Percentiles rank a stretch among this genome's conserved stretches.
Conservation (phyloP, 2,329 filamentous ascomycete species). For the Stromatinia cepivora region DNA sequence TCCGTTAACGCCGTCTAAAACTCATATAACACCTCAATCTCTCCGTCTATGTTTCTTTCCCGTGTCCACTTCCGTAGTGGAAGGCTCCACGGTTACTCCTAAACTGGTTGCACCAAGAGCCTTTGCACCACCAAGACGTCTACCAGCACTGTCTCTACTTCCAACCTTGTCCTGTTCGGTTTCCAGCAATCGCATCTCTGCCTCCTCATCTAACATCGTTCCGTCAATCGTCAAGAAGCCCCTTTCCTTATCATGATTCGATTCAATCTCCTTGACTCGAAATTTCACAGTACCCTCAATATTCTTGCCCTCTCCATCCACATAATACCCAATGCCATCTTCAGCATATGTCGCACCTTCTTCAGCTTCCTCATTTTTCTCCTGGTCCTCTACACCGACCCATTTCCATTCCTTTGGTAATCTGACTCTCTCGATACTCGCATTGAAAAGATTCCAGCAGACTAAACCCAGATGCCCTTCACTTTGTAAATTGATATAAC, state of each 20-base stretch:
- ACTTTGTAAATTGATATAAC: slow-evolving; percentile 80
- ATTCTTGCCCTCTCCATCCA: slow-evolving; percentile 66
- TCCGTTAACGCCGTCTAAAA: slow-evolving; percentile 14
- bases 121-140: slow-evolving; percentile 36
- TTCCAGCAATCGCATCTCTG: slow-evolving; percentile 60
- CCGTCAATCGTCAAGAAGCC: slow-evolving; percentile 85
- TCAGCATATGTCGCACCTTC: slow-evolving; percentile 48
- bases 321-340: slow-evolving; percentile 70
- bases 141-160: slow-evolving; percentile 46
- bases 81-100: slow-evolving; percentile 34
- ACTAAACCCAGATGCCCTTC: slow-evolving; percentile 87
- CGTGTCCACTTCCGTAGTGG: slow-evolving; percentile 24
- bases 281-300: slow-evolving; percentile 73
- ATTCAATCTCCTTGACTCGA: slow-evolving; percentile 81
- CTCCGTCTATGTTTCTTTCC: slow-evolving; percentile 20
- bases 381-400: slow-evolving; percentile 53
- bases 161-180: slow-evolving; percentile 50
- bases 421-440: slow-evolving; percentile 74
- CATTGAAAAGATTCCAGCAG: slow-evolving; percentile 90
- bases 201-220: slow-evolving; percentile 72
- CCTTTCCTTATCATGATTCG: slow-evolving; percentile 70
- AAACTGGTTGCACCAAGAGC: slow-evolving; percentile 40
- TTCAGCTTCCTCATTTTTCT: slow-evolving; percentile 41
- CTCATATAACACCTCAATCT: slow-evolving; percentile 17
- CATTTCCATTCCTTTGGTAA: slow-evolving; percentile 81